phyloP scores from a whole-genome alignment of 164 flowering plant species.

The Litsea cubeba region DNA sequence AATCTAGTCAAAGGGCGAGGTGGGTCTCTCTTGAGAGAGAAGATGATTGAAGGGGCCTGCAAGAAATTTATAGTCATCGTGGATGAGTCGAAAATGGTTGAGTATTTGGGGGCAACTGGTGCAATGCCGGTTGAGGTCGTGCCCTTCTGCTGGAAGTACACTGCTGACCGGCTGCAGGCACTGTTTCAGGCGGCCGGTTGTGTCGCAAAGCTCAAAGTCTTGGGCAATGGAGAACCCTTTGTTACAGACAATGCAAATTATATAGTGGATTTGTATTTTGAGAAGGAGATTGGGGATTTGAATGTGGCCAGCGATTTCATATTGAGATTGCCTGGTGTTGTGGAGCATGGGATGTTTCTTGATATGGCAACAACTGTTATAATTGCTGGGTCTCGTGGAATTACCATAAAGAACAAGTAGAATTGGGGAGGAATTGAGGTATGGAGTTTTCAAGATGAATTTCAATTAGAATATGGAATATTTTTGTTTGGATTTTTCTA shows the following conservation, averaged over 20 bases:
- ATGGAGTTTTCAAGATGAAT: not conserved
- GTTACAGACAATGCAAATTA: constrained; percentile 82
- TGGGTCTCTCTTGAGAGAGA: constrained; percentile 82
- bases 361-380: constrained; percentile 86
- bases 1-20: constrained; percentile 88
- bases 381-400: constrained; percentile 67
- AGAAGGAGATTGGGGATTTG: constrained; percentile 65
- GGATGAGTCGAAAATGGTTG: constrained; percentile 70
- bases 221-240: constrained; percentile 36
- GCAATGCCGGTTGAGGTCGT: constrained; percentile 89
- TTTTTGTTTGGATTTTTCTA: not conserved
- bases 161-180: constrained; percentile 41
- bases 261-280: constrained; percentile 76
- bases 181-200: constrained; percentile 66
- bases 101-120: constrained; percentile 56
- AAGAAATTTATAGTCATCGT: constrained; percentile 69
- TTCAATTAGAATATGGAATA: not conserved
- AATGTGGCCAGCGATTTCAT: constrained; percentile 64
- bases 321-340: constrained; percentile 69
- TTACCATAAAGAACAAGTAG: constrained; percentile 51
- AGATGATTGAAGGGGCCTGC: constrained; percentile 74
- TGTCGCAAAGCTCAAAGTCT: constrained; percentile 53
- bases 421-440: not conserved
- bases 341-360: constrained; percentile 95
- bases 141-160: constrained; percentile 76